Base-by-base conservation (phyloP, 805 yeast genomes). In the Dipodascus geniculatus region DNA sequence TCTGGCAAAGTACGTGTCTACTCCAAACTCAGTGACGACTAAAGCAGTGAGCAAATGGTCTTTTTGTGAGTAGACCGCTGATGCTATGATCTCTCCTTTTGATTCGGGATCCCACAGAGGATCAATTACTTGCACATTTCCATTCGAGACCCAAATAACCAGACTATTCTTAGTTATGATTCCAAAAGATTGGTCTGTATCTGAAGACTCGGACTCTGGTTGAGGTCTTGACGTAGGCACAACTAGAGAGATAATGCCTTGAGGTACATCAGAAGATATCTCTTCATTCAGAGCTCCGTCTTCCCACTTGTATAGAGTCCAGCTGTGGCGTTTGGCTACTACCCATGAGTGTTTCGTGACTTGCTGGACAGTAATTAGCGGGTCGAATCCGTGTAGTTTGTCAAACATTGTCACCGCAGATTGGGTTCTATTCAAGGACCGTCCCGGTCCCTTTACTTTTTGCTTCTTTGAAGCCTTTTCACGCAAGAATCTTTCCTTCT, bases 251-350 rank as follows among this genome's bases (percentile, higher is more conserved):
- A 51, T 52, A 9, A 56, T 42, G 1, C 49, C 53, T 23, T 38
- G 47, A 17, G 44, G 33, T 2, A 57, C 53, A n/a, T 54, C 52
- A 8, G 60, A 48, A 8, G 56, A 51, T 22, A 54, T 52, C 49
- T 57, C 57, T 17, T 54, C 49, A 9, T 49, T 48, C 23, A 58
- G 42, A 3, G 51, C 17, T 2, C 51, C 58, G 6, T 52, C 55
- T 33, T 56, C 55, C 58, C 58, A 57, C 24, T 53, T 33, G 22
- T 51, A 57, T 20, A 58, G 19, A 22, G 53, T 55, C 61, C 60
- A 57, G 22, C 58, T 57, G 48, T 49, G 50, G 3, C 55, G 48
- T 50, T 54, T 58, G 2, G 53, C 56, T 2, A 57, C 53, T 11
- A 55, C 56, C 59, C 60, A 58, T 3, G 56, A 51, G 11, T 53